These are phyloP conservation scores for Hymenoscyphus linearis DNA, from an alignment of 2,329 filamentous ascomycete genomes.

Conservation along the genomic window DNA sequence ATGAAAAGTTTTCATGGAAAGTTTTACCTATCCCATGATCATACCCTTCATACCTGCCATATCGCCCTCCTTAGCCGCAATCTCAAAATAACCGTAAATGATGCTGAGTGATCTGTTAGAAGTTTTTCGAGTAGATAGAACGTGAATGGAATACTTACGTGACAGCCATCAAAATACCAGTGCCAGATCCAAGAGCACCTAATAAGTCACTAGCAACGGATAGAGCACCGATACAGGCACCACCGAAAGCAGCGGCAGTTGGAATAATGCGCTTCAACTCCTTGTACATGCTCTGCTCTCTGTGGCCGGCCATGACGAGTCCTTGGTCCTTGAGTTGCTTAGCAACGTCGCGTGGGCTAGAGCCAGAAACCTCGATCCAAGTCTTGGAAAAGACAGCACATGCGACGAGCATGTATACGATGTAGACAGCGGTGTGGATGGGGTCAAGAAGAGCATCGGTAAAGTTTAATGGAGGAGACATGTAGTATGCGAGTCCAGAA, in stretches of 20 bases:
- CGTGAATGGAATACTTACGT: constrained; percentile 62
- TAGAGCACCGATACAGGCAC: constrained; percentile 96
- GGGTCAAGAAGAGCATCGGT: constrained; percentile 95
- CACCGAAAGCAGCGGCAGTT: constrained; percentile 94
- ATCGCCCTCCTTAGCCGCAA: constrained; percentile 97
- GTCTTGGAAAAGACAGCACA: constrained; percentile 99
- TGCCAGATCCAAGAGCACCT: constrained; percentile 92
- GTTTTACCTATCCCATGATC: constrained; percentile 55
- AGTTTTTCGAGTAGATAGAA: constrained; percentile 29
- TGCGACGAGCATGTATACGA: constrained; percentile 95
- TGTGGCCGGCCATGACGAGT: constrained; percentile 98
- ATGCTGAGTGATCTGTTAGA: constrained; percentile 55
- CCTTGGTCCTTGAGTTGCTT: constrained; percentile 99
- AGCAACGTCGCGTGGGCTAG: constrained; percentile 93
- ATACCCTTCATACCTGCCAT: constrained; percentile 75
- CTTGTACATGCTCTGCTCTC: constrained; percentile 99
- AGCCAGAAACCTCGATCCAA: constrained; percentile 99
- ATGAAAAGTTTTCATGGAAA: constrained; percentile 16
- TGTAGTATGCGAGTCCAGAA: constrained; percentile 97
- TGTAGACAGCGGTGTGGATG: constrained; percentile 92
- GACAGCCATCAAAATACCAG: constrained; percentile 95
- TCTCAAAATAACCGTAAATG: constrained; percentile 99
- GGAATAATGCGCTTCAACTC: constrained; percentile 99
- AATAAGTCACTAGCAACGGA: constrained; percentile 94
- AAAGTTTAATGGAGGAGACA: constrained; percentile 97